Evolutionary conservation across 1,284 basidiomycete genomes (phyloP).

Genomic region (Sanguinoderma infundibulare): DNA sequence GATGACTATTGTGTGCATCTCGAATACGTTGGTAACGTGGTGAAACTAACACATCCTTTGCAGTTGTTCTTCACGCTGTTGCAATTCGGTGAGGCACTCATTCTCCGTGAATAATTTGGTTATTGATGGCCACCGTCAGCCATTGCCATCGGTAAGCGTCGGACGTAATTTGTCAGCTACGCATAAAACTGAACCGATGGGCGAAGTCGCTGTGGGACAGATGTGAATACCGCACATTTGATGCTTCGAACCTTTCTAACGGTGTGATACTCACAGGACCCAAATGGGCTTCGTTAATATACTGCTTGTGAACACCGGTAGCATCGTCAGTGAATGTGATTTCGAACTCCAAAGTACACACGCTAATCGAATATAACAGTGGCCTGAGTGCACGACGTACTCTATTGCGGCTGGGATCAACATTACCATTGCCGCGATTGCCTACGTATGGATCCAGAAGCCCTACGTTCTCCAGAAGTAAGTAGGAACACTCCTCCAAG

Average conservation of each 20-base stretch:
- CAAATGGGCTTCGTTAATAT: background rate
- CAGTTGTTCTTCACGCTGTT: slow-evolving; percentile 7
- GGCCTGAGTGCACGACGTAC: slow-evolving; percentile 15
- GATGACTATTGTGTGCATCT: background rate
- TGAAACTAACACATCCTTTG: background rate
- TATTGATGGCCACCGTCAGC: background rate
- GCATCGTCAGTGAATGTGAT: background rate
- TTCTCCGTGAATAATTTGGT: background rate
- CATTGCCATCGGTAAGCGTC: background rate
- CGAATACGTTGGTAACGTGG: too few relatives aligned
- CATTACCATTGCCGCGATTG: slow-evolving; percentile 7
- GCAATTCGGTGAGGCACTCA: slow-evolving; percentile 13
- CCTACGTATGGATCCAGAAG: slow-evolving; percentile 19
- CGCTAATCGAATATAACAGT: slow-evolving; percentile 3
- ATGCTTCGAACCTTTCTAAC: background rate
- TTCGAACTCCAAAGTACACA: background rate
- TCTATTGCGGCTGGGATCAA: slow-evolving; percentile 10
- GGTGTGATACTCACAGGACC: background rate
- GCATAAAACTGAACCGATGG: background rate
- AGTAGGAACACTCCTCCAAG: background rate
- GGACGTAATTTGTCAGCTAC: background rate
- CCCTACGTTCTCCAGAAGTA: slow-evolving; percentile 11
- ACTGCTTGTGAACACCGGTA: background rate
- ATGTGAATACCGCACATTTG: background rate
- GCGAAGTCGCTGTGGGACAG: background rate